Evolutionary conservation across 805 yeast genomes (phyloP).

Genomic region (Yamadazyma kitorensis): DNA sequence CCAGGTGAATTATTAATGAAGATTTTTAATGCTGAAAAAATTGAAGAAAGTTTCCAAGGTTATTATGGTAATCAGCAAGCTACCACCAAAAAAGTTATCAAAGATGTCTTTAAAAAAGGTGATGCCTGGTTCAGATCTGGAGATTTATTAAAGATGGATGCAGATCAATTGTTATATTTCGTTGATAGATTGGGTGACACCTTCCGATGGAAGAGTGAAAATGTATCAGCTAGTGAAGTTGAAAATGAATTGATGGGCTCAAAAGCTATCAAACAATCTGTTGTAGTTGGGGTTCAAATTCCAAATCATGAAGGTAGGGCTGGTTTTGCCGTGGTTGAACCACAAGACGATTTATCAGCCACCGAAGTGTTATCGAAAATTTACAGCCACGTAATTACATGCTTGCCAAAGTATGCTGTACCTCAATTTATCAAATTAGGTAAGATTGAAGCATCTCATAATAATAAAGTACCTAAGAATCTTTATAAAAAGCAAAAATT

Average conservation of each 20-base stretch:
- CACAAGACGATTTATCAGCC: conserved; percentile 32
- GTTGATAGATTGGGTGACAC: conserved; percentile 95
- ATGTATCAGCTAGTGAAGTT: conserved; percentile 90
- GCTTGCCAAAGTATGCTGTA: conserved; percentile 79
- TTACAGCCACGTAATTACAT: conserved; percentile 25
- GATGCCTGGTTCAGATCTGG: conserved; percentile 93
- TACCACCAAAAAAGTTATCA: conserved; percentile 69
- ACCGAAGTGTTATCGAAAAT: conserved; percentile 28
- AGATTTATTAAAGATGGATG: conserved; percentile 71
- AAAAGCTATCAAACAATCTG: conserved; percentile 55
- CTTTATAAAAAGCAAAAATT: conserved; percentile 62
- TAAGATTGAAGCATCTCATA: conserved; percentile 65
- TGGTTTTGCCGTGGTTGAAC: conserved; percentile 79
- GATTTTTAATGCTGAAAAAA: conserved; percentile 58
- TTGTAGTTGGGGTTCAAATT: conserved; percentile 83
- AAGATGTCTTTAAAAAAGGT: conserved; percentile 75
- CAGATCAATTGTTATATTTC: conserved; percentile 69
- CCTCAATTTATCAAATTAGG: conserved; percentile 75
- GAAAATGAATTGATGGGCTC: conserved; percentile 66
- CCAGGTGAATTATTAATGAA: conserved; percentile 88
- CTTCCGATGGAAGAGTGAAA: conserved; percentile 94
- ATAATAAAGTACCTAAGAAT: conserved; percentile 77
- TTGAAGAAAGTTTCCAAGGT: conserved; percentile 84
- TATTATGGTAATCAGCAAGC: conserved; percentile 79
- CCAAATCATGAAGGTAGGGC: conserved; percentile 94